Conservation (phyloP, 768 basidiomycete genomes). For the Tylopilus rubrobrunneus region DNA sequence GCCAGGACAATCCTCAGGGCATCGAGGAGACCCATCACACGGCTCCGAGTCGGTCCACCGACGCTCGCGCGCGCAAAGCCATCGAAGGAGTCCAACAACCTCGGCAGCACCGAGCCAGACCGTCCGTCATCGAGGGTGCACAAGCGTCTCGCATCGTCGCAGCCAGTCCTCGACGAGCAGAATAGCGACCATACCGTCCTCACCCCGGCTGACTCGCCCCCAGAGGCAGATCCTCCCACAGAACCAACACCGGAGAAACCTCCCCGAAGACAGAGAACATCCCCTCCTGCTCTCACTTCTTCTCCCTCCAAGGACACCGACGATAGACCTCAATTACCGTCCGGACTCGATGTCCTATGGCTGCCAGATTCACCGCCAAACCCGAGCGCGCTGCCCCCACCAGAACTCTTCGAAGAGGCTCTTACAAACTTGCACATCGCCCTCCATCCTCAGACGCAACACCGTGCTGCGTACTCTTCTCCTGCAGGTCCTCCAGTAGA, state of each 20-base stretch:
- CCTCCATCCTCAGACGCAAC: slow-evolving; percentile 79
- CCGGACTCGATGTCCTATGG: slow-evolving; percentile 64
- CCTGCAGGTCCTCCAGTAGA: slow-evolving; percentile 55
- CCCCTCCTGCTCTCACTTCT: not conserved
- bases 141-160: slow-evolving; percentile 24
- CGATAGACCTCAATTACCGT: slow-evolving; percentile 46
- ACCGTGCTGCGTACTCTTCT: slow-evolving; percentile 60
- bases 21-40: slow-evolving; percentile 5
- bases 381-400: slow-evolving; percentile 52
- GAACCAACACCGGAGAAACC: slow-evolving; percentile 25
- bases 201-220: slow-evolving; percentile 21
- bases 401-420: slow-evolving; percentile 72
- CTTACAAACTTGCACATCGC: slow-evolving; percentile 73
- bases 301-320: slow-evolving; percentile 21
- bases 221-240: slow-evolving; percentile 20
- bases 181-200: slow-evolving; percentile 7
- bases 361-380: slow-evolving; percentile 36
- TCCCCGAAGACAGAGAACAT: slow-evolving; percentile 15
- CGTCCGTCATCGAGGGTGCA: slow-evolving; percentile 16
- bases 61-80: slow-evolving; percentile 22
- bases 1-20: slow-evolving; percentile 72
- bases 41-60: not conserved
- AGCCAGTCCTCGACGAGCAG: slow-evolving; percentile 15
- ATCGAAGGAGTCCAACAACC: slow-evolving; percentile 17
- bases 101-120: slow-evolving; percentile 6